Percentiles rank a stretch among this genome's conserved stretches.
Conservation (phyloP, 2,329 filamentous ascomycete species). For the Exophiala dermatitidis region DNA sequence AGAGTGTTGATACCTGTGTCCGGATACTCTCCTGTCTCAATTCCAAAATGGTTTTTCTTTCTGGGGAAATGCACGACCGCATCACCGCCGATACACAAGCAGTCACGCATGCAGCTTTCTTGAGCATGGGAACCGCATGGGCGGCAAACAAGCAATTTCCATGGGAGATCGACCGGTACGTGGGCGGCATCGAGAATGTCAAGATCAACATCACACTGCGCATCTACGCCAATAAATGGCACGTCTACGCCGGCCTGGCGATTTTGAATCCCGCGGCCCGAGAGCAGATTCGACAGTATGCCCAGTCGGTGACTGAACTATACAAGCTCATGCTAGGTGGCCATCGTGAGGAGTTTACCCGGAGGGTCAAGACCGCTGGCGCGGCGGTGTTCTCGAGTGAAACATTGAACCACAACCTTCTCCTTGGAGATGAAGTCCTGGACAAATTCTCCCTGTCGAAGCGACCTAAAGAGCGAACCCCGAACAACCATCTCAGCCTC, state of each 20-base stretch:
- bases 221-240: conserved; percentile 98
- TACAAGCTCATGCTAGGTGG: conserved; percentile 96
- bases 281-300: conserved; percentile 90
- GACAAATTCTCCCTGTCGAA: conserved; percentile 81
- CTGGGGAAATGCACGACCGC: conserved; percentile 80
- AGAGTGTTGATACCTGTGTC: conserved; percentile 71
- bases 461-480: conserved; percentile 58
- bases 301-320: conserved; percentile 80
- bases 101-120: conserved; percentile 92
- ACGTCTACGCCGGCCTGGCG: conserved; percentile 94
- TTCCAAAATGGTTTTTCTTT: conserved; percentile 81
- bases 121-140: conserved; percentile 98
- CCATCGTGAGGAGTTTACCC: conserved; percentile 64
- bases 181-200: conserved; percentile 96
- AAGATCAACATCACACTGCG: conserved; percentile 97
- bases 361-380: conserved; percentile 72
- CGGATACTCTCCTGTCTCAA: conserved; percentile 72
- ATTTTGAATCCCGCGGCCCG: conserved; percentile 92
- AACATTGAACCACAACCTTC: conserved; percentile 53
- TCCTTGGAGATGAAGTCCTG: conserved; percentile 72
- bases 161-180: conserved; percentile 92
- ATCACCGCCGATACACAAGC: conserved; percentile 98
- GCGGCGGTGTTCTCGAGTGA: conserved; percentile 57
- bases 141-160: conserved; percentile 91
- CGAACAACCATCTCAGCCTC: conserved; percentile 89